phyloP scores from a whole-genome alignment of 495 filamentous ascomycete genomes.

The Tuber brumale region DNA sequence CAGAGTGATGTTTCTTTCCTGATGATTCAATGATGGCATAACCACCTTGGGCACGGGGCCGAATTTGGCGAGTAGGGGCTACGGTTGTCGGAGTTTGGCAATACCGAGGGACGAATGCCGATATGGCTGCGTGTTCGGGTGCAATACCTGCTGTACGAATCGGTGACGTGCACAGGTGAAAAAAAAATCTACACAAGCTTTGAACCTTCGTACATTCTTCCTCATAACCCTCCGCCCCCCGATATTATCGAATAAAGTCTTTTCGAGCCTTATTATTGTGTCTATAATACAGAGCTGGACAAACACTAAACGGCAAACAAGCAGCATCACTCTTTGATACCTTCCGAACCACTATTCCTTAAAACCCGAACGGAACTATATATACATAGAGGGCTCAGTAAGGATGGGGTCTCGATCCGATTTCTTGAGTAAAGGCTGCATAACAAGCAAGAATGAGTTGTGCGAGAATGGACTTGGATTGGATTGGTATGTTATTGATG shows the following conservation, averaged over 20 bases:
- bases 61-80: neutral
- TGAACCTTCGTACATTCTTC: neutral
- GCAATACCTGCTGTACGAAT: neutral
- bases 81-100: neutral
- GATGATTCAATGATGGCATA: neutral
- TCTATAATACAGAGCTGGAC: neutral
- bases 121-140: neutral
- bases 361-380: neutral
- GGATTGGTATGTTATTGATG: neutral
- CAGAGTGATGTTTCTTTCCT: neutral
- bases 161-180: neutral
- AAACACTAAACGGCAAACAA: neutral
- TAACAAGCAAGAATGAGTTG: neutral
- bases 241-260: neutral
- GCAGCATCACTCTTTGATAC: neutral
- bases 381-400: neutral
- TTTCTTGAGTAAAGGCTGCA: neutral
- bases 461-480: neutral
- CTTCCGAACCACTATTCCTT: neutral
- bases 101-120: neutral
- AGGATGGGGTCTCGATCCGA: neutral
- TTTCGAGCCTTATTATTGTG: neutral
- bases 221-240: neutral
- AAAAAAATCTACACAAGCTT: neutral
- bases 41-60: neutral